phyloP scores from a whole-genome alignment of 2,329 filamentous ascomycete species.

The Colletotrichum spinosum region DNA sequence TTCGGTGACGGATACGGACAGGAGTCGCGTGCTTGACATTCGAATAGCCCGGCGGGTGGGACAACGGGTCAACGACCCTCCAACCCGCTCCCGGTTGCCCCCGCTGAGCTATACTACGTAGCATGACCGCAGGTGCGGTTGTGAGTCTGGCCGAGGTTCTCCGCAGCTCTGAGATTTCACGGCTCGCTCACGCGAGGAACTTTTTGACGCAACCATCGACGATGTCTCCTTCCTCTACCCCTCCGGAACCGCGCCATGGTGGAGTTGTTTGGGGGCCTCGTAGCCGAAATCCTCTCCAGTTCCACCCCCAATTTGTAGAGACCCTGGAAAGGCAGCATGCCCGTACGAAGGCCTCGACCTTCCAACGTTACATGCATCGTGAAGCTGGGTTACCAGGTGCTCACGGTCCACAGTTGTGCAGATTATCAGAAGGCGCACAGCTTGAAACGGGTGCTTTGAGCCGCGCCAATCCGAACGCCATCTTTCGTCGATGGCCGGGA shows the following conservation, averaged over 20 bases:
- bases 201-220: not conserved
- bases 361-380: not conserved
- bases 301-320: not conserved
- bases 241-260: not conserved
- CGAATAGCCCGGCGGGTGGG: constrained; percentile 16
- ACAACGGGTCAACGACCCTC: constrained; percentile 12
- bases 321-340: constrained; percentile 12
- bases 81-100: constrained; percentile 8
- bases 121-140: constrained; percentile 4
- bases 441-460: not conserved
- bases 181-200: constrained; percentile 2
- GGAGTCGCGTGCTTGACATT: constrained; percentile 21
- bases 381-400: not conserved
- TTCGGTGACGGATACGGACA: constrained; percentile 27
- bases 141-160: not conserved
- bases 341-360: not conserved
- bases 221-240: not conserved
- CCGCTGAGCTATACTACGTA: not conserved
- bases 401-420: not conserved
- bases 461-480: constrained; percentile 20
- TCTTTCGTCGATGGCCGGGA: not conserved
- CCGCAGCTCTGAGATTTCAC: constrained; percentile 8
- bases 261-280: not conserved
- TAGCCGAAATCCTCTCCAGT: not conserved
- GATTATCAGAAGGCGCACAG: constrained; percentile 7